Evolutionary conservation across 768 basidiomycete genomes (phyloP), one percentile per base, ranked within the genome.

Genomic region (Tubosaeta sp.): DNA sequence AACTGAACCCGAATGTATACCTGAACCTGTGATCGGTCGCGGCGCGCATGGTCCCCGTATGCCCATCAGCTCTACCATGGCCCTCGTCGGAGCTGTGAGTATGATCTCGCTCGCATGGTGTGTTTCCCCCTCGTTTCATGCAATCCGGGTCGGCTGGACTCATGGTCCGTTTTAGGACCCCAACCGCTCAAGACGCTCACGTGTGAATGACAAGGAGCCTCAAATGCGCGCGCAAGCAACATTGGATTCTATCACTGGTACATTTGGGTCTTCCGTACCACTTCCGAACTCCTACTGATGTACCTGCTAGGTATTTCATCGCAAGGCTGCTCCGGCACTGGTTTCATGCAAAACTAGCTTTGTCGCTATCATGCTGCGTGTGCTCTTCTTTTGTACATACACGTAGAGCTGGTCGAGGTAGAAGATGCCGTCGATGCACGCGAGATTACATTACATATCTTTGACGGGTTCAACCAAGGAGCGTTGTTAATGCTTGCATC

Each of bases 31-130:
- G n/a, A n/a, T n/a, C n/a, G n/a, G n/a, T n/a, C n/a, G n/a, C 72
- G 95, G 95, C 33, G 93, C 95, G 27, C 94, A 97, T 72, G 95
- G 95, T 33, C 91, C 92, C 31, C 86, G 95, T 60, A 78, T 86
- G 43, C 93, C 95, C 17, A 71, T 78, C 46, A 79, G 78, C 70
- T 75, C 82, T 54, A 87, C 91, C 25, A 37, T 74, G 41, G 85
- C 68, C 37, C 76, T 84, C 57, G 72, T 94, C 42, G 85, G 73
- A 53, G 72, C 77, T 37, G 81, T 82, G 34, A 79, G 78, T 54
- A 65, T 76, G 42, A 53, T 91, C 48, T 83, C 81, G 72, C 59
- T 64, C 49, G 67, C 67, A 74, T 17, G 81, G 95, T 95, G 52
- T 56, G 87, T 53, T n/a, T n/a, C n/a, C 50, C 29, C 44, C 6